A percentile compares a stretch with the other conserved stretches of the same genome.
These are phyloP conservation scores for Blastocystis sp. DNA, from an alignment of 352 stramenopile species.

Conservation along the genomic window DNA sequence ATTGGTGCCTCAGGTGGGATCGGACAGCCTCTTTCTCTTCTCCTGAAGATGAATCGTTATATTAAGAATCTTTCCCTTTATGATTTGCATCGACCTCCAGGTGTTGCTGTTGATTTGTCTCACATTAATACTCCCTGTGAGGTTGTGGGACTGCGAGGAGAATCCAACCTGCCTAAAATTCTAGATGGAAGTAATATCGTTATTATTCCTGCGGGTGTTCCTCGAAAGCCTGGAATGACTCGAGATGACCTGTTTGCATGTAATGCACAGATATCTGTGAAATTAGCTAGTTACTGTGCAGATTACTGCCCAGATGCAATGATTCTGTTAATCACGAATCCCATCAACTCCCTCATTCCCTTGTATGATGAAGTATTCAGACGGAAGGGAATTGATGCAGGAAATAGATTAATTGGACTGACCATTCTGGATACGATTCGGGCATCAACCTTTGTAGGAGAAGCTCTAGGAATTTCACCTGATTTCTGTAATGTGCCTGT, in stretches of 20 bases:
- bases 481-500: constrained; percentile 80
- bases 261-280: constrained; percentile 90
- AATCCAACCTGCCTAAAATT: constrained; percentile 65
- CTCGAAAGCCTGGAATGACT: constrained; percentile 93
- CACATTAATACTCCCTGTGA: constrained; percentile 65
- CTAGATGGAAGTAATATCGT: constrained; percentile 84
- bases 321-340: constrained; percentile 95
- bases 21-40: constrained; percentile 91
- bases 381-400: constrained; percentile 71
- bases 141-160: constrained; percentile 67
- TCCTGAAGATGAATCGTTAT: constrained; percentile 90
- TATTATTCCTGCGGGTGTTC: constrained; percentile 95
- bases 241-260: constrained; percentile 88
- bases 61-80: constrained; percentile 91
- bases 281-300: constrained; percentile 83
- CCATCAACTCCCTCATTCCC: constrained; percentile 97
- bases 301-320: constrained; percentile 84
- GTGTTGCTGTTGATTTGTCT: constrained; percentile 88
- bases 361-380: constrained; percentile 97
- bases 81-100: constrained; percentile 92
- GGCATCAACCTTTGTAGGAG: constrained; percentile 10
- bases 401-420: constrained; percentile 26
- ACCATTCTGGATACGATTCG: constrained; percentile 55
- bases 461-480: neutral
- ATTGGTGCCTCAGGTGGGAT: constrained; percentile 89